Evolutionary conservation across 306 rosid genomes (phyloP), one percentile per base, ranked within the genome.

Genomic region (Pterocarpus macrocarpus): DNA sequence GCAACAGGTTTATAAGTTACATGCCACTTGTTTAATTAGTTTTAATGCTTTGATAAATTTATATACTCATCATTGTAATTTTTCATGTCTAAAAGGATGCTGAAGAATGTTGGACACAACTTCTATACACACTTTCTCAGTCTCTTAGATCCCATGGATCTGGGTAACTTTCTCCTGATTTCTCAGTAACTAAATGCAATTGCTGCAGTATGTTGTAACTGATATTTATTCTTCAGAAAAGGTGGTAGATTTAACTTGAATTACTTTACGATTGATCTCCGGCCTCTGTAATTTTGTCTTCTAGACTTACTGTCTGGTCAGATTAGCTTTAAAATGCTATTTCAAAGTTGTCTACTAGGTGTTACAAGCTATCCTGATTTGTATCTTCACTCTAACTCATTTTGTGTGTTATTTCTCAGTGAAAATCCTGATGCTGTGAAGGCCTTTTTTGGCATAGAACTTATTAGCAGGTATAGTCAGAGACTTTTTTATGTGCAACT

Each of bases 81-180:
- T 72, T 59, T 81, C 50, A 52, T 85, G 69, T 71, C 66, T 74
- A 17, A 85, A 87, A 96, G 99, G 99, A 96, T 78, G 98, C 99
- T 81, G 98, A 96, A 93, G 99, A 96, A 86, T 96, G 99, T 90
- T 96, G 99, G 99, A 92, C 99, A 22, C 99, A 96, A 83, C 90
- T 96, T 90, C 77, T 96, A 30, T 93, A 92, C 89, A 94, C 97
- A 3, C 97, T 96, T 79, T 96, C 99, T 77, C 99, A 92, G 85
- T 93, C 99, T 71, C 93, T 96, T 64, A 89, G 89, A 80, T 85
- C 88, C 17, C 43, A 86, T n/a, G 90, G 94, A 64, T 85, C 98
- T 71, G 91, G 98, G 99, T 96, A 89, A 71, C 57, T 75, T 75
- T 69, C 70, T 63, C 15, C 67, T 17, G 41, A 12, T 75, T 69